Conservation (phyloP, 176 grass and related monocot genomes). For the Secale cereale region DNA sequence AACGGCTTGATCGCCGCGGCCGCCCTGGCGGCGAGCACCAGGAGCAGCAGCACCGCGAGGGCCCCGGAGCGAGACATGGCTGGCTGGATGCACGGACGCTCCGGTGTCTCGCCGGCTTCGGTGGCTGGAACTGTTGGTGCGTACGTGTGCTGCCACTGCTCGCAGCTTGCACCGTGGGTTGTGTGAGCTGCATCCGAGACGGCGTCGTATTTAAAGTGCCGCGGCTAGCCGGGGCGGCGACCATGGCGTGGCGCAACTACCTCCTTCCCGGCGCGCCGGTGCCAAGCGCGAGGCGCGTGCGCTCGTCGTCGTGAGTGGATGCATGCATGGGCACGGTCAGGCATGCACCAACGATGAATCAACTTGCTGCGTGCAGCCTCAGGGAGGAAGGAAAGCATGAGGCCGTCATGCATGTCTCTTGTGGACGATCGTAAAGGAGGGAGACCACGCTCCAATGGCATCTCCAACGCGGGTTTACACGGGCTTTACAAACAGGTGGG, state of each 20-base stretch:
- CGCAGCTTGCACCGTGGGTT: background rate
- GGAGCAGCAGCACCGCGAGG: conserved; percentile 19
- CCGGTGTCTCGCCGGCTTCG: background rate
- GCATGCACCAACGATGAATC: background rate
- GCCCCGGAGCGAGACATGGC: conserved; percentile 18
- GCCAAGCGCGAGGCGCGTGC: background rate
- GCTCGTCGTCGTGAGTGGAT: background rate
- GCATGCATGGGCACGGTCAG: background rate
- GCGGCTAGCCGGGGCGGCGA: background rate
- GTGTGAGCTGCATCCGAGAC: background rate
- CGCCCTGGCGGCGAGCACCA: conserved; percentile 22
- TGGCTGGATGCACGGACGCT: background rate
- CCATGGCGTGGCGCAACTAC: background rate
- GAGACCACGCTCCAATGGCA: no score
- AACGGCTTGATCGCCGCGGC: background rate
- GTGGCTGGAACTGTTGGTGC: background rate
- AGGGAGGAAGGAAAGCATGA: no score
- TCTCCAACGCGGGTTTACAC: no score
- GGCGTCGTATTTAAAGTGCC: background rate
- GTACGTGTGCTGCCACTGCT: background rate
- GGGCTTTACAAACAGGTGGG: no score
- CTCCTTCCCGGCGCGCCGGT: background rate
- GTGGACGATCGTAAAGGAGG: no score
- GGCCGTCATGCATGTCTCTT: no score
- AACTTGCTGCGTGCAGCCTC: background rate